Base-by-base conservation (phyloP, 352 stramenopile genomes). In the Globisporangium canariense region DNA sequence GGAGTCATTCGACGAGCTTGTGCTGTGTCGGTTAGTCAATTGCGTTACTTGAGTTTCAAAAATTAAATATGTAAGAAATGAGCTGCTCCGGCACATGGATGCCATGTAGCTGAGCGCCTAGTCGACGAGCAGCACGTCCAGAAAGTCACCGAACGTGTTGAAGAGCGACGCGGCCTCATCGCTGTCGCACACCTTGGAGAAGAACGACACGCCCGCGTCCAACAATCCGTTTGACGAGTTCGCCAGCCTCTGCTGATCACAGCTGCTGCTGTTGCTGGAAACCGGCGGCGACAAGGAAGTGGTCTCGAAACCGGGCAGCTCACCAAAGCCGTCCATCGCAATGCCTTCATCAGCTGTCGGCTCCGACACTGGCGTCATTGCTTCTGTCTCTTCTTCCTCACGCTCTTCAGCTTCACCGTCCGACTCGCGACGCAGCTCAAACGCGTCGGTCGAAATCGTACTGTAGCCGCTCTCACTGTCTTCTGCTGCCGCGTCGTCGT, bases 71-170 rank as follows among this genome's bases (percentile, higher is more conserved):
- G 36, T 40, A 45, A 11, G 10, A 13, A 45, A 13, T 4, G 40
- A 18, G 40, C 14, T 46, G 40, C 40, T n/a, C 3, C 13, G 14
- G 4, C 11, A 46, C 13, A n/a, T n/a, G 36, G 9, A 41, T 11
- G 11, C 7, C 34, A 40, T 40, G 11, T 8, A n/a, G 13, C 38
- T 18, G 10, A 45, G 38, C 14, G 13, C 40, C 20, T 13, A 65
- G 60, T 60, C 72, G 34, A 90, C 71, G 18, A 91, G 65, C 18
- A 87, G 50, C 25, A 55, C 74, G 36, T 92, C 83, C 25, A 92
- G 49, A 51, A 92, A 87, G 64, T 90, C 73, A 28, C 79, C 81
- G 40, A 92, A 86, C 3, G 79, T 77, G 66, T 90, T 89, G 47
- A 92, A 82, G 28, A 92, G 68, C 47, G 78, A 81, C 46, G 77